phyloP scores from a whole-genome alignment of 257 asterid species.

The Verbascum thapsus region DNA sequence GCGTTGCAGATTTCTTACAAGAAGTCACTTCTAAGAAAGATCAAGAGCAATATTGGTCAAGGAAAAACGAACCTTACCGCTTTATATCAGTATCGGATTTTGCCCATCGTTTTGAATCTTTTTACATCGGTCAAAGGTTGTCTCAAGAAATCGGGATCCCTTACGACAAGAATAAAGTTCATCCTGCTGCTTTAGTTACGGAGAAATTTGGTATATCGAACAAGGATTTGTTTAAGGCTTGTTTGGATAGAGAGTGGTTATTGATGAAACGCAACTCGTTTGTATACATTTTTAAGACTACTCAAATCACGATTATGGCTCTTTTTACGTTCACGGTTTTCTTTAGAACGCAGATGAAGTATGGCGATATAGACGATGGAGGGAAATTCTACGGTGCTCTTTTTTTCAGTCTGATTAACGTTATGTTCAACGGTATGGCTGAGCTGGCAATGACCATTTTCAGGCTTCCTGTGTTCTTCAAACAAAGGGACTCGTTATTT shows the following conservation, averaged over 20 bases:
- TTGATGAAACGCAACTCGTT: slow-evolving; percentile 54
- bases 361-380: slow-evolving; percentile 45
- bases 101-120: slow-evolving; percentile 40
- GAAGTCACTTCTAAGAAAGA: slow-evolving; percentile 59
- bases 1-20: slow-evolving; percentile 59
- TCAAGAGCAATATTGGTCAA: slow-evolving; percentile 58
- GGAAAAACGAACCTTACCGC: slow-evolving; percentile 44
- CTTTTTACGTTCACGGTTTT: slow-evolving; percentile 52
- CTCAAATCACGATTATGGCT: slow-evolving; percentile 57
- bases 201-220: slow-evolving; percentile 55
- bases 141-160: slow-evolving; percentile 43
- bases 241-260: slow-evolving; percentile 56
- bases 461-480: slow-evolving; percentile 57
- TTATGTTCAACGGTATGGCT: slow-evolving; percentile 57
- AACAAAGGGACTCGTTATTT: slow-evolving; percentile 52
- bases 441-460: slow-evolving; percentile 49
- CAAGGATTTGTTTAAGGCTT: slow-evolving; percentile 46
- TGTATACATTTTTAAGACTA: slow-evolving; percentile 55
- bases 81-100: slow-evolving; percentile 47
- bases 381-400: slow-evolving; percentile 53
- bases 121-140: slow-evolving; percentile 44
- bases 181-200: slow-evolving; percentile 60
- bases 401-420: slow-evolving; percentile 51
- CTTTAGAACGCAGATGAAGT: slow-evolving; percentile 53
- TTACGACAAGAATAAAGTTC: slow-evolving; percentile 40